Evolutionary conservation across 768 basidiomycete genomes (phyloP), one percentile per base, ranked within the genome.

Genomic region (Suillus luteus): DNA sequence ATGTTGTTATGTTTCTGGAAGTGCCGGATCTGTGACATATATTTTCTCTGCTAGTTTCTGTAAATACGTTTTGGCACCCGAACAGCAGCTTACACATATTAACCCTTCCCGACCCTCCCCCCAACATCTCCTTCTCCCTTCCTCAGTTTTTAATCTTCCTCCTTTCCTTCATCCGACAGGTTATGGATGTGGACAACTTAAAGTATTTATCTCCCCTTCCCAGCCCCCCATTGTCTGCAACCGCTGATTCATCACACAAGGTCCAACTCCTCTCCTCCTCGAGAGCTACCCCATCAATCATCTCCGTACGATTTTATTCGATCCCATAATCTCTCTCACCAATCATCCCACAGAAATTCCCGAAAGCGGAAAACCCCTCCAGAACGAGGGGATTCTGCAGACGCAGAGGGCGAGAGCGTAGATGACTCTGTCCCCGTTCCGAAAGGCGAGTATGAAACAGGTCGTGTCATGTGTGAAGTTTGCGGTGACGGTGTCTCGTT

Each of bases 401-500:
- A 69, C 12, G 43, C 35, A 14, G 67, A 70, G 62, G 4, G 62
- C 38, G 67, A 66, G 60, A 27, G 58, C 57, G 46, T 48, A 49
- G 55, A 57, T 0, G 61, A 43, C 60, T 62, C 68, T 41, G 59
- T 71, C 54, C 27, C 68, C 57, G 22, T 69, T 31, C 72, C 75
- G 8, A 74, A 76, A 41, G 79, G 76, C 73, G 90, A 91, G 72
- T 90, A 90, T 78, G 84, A 84, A 69, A 79, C 83, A 0, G 89
- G 89, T 22, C 83, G 81, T 58, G 84, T 92, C 64, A 81, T 82
- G 55, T 92, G 90, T 75, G 85, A 87, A 65, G 77, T 79, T 9
- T 92, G 91, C 69, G 83, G 85, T 11, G 77, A 80, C 27, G 78
- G 80, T 14, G 83, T 92, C 60, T 85, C 88, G 5, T 88, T 91